These are phyloP conservation scores for Colletotrichum scovillei DNA, from an alignment of 2,329 filamentous ascomycete genomes.

Conservation along the genomic window DNA sequence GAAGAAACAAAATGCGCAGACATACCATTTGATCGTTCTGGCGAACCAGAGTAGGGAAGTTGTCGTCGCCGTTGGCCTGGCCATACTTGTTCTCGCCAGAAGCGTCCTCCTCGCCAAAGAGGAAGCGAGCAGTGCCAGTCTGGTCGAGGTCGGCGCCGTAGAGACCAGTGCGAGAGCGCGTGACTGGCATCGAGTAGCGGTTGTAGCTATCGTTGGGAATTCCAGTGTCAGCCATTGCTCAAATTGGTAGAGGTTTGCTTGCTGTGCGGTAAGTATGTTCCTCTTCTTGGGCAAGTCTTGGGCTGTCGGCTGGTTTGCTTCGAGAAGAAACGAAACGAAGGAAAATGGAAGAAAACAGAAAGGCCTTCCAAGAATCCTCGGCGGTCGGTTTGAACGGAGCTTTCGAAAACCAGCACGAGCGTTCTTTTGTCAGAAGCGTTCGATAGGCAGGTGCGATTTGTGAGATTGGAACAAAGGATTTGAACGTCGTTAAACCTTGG, in stretches of 20 bases:
- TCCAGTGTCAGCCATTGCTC: conserved; percentile 33
- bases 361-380: neutral
- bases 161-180: conserved; percentile 73
- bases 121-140: conserved; percentile 85
- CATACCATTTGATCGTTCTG: conserved; percentile 69
- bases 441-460: neutral
- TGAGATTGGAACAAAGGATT: conserved; percentile 2
- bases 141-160: conserved; percentile 80
- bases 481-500: neutral
- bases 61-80: conserved; percentile 80
- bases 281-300: conserved; percentile 24
- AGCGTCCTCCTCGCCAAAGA: conserved; percentile 83
- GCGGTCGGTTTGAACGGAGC: neutral
- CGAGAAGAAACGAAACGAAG: neutral
- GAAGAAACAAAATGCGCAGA: conserved; percentile 24
- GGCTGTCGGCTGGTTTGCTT: neutral
- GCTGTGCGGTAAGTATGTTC: neutral
- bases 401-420: neutral
- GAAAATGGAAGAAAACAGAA: neutral
- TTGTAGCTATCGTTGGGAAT: conserved; percentile 70
- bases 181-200: conserved; percentile 94
- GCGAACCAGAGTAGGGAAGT: conserved; percentile 85
- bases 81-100: conserved; percentile 77
- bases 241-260: neutral
- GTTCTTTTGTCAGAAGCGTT: neutral